A percentile compares a stretch with the other conserved stretches of the same genome.
Conservation (phyloP, 2,329 filamentous ascomycete genomes). For the Aspergillus sp. region DNA sequence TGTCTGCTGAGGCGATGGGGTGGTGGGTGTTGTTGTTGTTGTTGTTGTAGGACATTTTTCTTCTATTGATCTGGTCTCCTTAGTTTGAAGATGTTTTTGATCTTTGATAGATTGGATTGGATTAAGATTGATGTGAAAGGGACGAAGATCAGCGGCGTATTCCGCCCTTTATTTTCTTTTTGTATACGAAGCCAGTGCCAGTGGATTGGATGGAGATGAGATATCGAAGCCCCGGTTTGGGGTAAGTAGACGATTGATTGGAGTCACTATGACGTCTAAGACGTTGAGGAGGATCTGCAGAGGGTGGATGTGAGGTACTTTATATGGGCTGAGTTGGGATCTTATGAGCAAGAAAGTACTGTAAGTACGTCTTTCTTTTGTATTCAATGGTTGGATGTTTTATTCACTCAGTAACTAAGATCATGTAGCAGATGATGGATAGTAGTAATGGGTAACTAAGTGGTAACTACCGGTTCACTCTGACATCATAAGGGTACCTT, state of each 20-base stretch:
- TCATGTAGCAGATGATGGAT: no score
- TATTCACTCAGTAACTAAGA: neutral
- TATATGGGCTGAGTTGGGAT: neutral
- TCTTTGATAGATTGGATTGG: no score
- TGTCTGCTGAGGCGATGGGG: constrained; percentile 17
- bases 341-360: neutral
- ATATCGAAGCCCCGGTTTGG: neutral
- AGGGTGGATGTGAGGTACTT: constrained; percentile 52
- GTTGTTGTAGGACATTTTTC: neutral
- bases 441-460: no score
- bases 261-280: constrained; percentile 8
- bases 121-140: no score
- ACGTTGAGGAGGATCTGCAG: constrained; percentile 40
- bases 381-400: neutral
- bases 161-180: neutral
- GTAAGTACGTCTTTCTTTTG: no score
- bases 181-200: neutral
- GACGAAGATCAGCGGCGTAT: no score
- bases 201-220: neutral
- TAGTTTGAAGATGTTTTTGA: no score
- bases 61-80: no score
- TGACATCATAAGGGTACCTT: no score
- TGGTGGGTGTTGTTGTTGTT: neutral
- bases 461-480: no score
- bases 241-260: neutral